Conservation (phyloP, 2,329 filamentous ascomycete species). For the Cryphonectria naterciae region DNA sequence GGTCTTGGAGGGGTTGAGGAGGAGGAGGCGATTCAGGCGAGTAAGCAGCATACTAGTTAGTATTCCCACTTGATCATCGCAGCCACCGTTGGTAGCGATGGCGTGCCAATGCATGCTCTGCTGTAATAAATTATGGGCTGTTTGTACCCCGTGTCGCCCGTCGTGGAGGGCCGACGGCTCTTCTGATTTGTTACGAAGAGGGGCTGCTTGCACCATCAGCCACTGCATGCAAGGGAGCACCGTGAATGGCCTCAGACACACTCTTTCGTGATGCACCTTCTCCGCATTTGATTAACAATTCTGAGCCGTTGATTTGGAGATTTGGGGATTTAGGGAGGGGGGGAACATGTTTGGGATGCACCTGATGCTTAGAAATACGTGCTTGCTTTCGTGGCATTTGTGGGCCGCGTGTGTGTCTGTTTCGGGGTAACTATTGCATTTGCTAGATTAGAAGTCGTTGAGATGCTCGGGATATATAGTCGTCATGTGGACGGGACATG, state of each 20-base stretch:
- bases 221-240: constrained; percentile 2
- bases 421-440: not conserved
- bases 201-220: not conserved
- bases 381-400: constrained; percentile 12
- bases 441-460: not conserved
- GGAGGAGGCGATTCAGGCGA: not conserved
- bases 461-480: constrained; percentile 15
- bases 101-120: constrained; percentile 20
- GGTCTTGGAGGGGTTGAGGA: not conserved
- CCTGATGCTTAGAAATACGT: constrained; percentile 28
- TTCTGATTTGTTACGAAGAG: constrained; percentile 24
- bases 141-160: not conserved
- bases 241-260: constrained; percentile 17
- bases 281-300: constrained; percentile 18
- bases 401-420: not conserved
- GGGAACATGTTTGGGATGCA: not conserved
- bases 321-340: not conserved
- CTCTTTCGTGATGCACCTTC: not conserved
- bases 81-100: constrained; percentile 16
- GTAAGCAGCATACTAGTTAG: too few species aligned
- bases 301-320: constrained; percentile 18
- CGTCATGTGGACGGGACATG: not conserved
- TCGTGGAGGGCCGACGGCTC: constrained; percentile 19
- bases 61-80: constrained; percentile 20
- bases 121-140: not conserved